Base-by-base conservation (phyloP, 2,329 filamentous ascomycete genomes). In the Elsinoe fawcettii region DNA sequence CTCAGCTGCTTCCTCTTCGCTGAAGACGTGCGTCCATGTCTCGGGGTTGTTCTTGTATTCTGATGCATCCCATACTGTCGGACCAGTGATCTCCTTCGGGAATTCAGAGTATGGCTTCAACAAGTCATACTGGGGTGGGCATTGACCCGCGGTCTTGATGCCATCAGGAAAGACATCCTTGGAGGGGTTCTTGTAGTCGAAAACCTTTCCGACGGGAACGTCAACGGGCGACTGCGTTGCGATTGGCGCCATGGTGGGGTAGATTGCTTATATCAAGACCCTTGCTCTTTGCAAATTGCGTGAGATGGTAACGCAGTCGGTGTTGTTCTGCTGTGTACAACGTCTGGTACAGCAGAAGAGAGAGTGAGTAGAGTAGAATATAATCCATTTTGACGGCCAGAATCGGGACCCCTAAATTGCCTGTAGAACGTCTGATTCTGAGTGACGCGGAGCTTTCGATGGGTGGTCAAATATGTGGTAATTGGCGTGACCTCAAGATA, bases 11-110 rank as follows among this genome's bases (percentile, higher is more conserved):
- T 92, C 87, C 1, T 81, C 78, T 0, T 76, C 70, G 0, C 79
- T 84, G 67, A 91, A 88, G 6, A 73, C 73, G 71, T 90, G 87
- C 4, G 84, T 84, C 88, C 88, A 92, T 69, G 78, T 78, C 64
- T 87, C 83, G 0, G 85, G 82, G 63, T 79, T 75, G 61, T 79
- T 70, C 56, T 74, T 75, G 65, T 84, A 88, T 30, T 88, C 84
- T 27, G 82, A 79, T 4, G 80, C 77, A 56, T 79, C 77, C 88
- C 88, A 93, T 27, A 88, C 82, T 0, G 87, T 91, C 0, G 81
- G 80, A 9, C 87, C 87, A 0, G 77, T 77, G 67, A 91, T 89
- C 60, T 85, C 72, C 59, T 81, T 80, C 43, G 88, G 88, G 65
- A 91, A 92, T 14, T 79, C 77, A 0, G 79, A 75, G 69, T 89